Conservation (phyloP, 1,139 yeast genomes). For the Diutina mesorugosa region DNA sequence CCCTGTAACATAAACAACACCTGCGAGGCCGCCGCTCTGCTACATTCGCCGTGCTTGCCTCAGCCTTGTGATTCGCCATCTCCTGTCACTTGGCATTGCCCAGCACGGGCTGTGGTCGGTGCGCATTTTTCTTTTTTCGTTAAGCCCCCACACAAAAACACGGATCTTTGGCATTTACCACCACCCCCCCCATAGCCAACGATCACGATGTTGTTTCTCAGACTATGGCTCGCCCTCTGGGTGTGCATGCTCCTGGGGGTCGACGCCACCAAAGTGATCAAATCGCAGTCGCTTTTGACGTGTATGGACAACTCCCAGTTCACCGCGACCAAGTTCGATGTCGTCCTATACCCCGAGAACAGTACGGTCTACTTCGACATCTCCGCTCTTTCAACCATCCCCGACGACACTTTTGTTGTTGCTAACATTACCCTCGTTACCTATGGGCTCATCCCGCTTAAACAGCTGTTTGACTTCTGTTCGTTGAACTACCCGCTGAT, state of each 20-base stretch:
- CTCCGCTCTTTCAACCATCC: constrained; percentile 66
- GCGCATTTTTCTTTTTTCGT: not conserved
- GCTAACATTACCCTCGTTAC: constrained; percentile 62
- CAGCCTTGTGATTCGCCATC: not conserved
- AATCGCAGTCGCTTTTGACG: not conserved
- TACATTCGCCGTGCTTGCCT: not conserved
- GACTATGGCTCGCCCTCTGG: not conserved
- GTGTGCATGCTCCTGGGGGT: not conserved
- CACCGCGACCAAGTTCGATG: constrained; percentile 31
- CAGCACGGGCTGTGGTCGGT: not conserved
- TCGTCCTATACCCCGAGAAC: constrained; percentile 55
- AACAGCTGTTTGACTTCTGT: constrained; percentile 52
- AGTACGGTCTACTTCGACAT: constrained; percentile 52
- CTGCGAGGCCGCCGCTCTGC: not conserved
- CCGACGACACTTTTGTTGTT: constrained; percentile 44
- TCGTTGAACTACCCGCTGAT: constrained; percentile 34
- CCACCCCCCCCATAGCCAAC: not conserved
- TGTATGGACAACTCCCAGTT: constrained; percentile 3
- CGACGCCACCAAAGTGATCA: not conserved
- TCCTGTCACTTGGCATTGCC: not conserved
- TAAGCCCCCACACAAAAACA: not conserved
- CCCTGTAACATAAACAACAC: not conserved
- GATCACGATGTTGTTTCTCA: not conserved
- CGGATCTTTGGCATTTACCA: not conserved
- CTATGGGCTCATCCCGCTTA: constrained; percentile 67